Conservation (phyloP, 2,329 filamentous ascomycete species). For the Diatrype stigma region DNA sequence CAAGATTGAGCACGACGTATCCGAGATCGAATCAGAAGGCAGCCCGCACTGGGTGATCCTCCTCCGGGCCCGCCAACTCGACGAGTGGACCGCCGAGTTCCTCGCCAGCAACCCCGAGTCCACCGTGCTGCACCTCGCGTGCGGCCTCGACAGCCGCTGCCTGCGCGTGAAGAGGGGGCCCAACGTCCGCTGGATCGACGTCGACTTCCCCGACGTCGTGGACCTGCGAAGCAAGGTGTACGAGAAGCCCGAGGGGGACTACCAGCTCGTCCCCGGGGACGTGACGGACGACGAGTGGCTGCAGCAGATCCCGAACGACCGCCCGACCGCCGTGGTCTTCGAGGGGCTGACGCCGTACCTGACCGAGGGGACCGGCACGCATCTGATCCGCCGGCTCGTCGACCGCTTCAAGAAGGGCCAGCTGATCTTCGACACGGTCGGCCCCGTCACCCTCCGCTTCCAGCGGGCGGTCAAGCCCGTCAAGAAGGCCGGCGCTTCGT, state of each 20-base stretch:
- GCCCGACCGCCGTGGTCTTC: conserved; percentile 27
- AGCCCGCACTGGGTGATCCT: conserved; percentile 8
- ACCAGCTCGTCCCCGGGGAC: conserved; percentile 22
- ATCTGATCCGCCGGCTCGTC: conserved; percentile 20
- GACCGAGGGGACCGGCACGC: conserved; percentile 15
- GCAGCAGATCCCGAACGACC: conserved; percentile 22
- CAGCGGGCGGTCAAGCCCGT: conserved; percentile 11
- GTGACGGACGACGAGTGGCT: conserved; percentile 26
- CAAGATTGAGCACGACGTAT: conserved; percentile 19
- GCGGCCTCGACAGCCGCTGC: conserved; percentile 27
- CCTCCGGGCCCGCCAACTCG: conserved; percentile 15
- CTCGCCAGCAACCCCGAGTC: conserved; percentile 16
- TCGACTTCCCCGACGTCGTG: conserved; percentile 32
- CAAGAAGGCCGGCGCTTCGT: conserved; percentile 15
- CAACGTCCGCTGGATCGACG: conserved; percentile 29
- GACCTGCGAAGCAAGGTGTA: conserved; percentile 24
- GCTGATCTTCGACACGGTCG: conserved; percentile 24
- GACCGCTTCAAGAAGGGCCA: conserved; percentile 22
- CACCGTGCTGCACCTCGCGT: conserved; percentile 28
- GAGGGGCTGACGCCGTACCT: conserved; percentile 31
- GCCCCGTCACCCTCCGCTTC: conserved; percentile 9
- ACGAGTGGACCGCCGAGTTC: conserved; percentile 23
- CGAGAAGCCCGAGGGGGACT: conserved; percentile 19
- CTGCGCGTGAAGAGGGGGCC: conserved; percentile 19
- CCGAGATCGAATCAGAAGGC: conserved; percentile 13